Base-by-base conservation (phyloP, 805 yeast species). In the Zygoascus bituminiphila region DNA sequence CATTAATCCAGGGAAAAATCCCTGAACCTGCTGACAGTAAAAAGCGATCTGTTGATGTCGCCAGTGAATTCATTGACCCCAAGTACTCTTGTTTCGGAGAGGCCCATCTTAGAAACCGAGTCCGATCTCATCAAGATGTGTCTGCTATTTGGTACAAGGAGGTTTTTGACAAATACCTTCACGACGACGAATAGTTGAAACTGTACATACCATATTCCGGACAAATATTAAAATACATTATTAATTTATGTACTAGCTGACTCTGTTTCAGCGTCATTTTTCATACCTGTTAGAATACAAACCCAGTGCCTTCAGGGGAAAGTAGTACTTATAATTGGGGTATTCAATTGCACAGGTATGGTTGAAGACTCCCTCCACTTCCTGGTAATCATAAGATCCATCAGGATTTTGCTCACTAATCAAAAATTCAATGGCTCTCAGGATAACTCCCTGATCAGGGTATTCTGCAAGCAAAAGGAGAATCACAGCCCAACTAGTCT, bases 291-390 rank as follows among this genome's bases (percentile, higher is more conserved):
- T 45, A 8, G 67, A 57, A 49, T 75, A 88, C 57, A 91, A 70
- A 1, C 98, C 98, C 39, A 93, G 69, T 0, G 98, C 98, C 66
- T 93, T 93, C 57, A 91, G 84, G 1, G 97, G 83, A 65, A 93
- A 93, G 50, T 88, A 69, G 59, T 82, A 91, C 67, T 84, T 81
- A 67, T 93, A 93, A 59, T 88, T 86, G 36, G 98, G 98, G 63
- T 93, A 93, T 65, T 93, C 98, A 60, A 93, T 93, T 1, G 93
- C 96, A 69, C 94, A 75, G 0, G 88, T 79, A 62, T 93, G 97
- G 64, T 93, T 93, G 73, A 93, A 93, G 0, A 93, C 97, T 41
- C 99, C 99, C 66, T 91, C 98, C 23, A 85, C 80, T 25, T 78
- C 84, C 58, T 91, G 95, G 58, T 77, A 81, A 48, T 74, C 70